These are phyloP conservation scores for Cruciata laevipes DNA, from an alignment of 257 asterid species.

Conservation along the genomic window DNA sequence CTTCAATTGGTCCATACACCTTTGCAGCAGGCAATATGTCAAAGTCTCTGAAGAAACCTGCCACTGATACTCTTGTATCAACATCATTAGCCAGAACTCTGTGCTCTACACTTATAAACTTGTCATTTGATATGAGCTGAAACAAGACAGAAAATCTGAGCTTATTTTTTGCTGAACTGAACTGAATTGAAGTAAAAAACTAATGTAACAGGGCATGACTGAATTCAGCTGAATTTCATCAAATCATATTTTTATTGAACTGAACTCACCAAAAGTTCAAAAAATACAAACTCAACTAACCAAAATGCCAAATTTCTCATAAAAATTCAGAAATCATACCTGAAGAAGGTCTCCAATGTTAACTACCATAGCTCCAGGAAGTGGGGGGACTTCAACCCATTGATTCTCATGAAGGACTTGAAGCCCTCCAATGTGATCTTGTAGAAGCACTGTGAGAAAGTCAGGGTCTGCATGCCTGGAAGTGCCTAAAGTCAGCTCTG, in stretches of 20 bases:
- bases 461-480: constrained; percentile 19
- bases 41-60: constrained; percentile 39
- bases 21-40: constrained; percentile 31
- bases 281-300: background rate
- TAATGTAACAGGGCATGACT: too few relatives aligned
- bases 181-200: too few relatives aligned
- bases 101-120: constrained; percentile 38
- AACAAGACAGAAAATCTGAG: constrained; percentile 9
- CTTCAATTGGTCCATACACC: constrained; percentile 43
- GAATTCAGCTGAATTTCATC: too few relatives aligned
- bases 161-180: too few relatives aligned
- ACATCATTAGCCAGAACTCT: constrained; percentile 34
- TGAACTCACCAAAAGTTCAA: too few relatives aligned
- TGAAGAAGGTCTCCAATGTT: constrained; percentile 21
- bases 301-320: too few relatives aligned
- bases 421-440: constrained; percentile 23
- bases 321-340: constrained; percentile 7
- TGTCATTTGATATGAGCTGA: constrained; percentile 48
- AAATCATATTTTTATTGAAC: too few relatives aligned
- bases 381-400: constrained; percentile 17
- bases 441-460: constrained; percentile 27
- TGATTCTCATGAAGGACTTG: constrained; percentile 11
- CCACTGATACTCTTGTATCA: constrained; percentile 46
- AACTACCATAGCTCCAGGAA: constrained; percentile 13
- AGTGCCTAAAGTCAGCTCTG: constrained; percentile 29